Base-by-base conservation (phyloP, 495 filamentous ascomycete genomes). In the Annulohypoxylon nitens region DNA sequence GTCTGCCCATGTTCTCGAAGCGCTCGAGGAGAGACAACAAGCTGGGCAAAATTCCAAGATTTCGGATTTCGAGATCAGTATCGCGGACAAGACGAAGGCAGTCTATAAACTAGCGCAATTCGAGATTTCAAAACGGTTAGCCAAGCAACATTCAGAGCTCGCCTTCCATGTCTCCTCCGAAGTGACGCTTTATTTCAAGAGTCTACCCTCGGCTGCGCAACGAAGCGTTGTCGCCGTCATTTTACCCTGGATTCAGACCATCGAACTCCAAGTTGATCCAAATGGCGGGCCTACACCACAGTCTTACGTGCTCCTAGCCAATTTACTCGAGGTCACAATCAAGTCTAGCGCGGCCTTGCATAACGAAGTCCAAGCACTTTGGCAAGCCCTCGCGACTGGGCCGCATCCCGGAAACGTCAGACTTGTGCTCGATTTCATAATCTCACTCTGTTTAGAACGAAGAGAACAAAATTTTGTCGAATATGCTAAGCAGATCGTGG, bases 61-160 rank as follows among this genome's bases (percentile, higher is more conserved):
- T 36, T 94, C 97, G 76, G 97, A 98, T 78, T 97, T 97, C 57
- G 97, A 99, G 75, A 97, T 99, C 74, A 97, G 95, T 78, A 95
- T 99, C 50, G 95, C 96, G 1, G 97, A 99, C 81, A 97, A 97
- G 82, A 99, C 96, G 0, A 97, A 95, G 65, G 96, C 96, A 0
- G 95, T 99, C 2, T 98, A 98, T 80, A 98, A 98, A 80, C 87
- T 95, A 16, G 96, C 96, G 3, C 97, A 98, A 73, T 98, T 98
- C 70, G 96, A 98, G 75, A 95, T 95, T 8, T 98, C 97, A 0
- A 94, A 94, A 71, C 83, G 93, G 51, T 85, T 98, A n/a, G 91
- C 96, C 3, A 92, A 91, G 74, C 91, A 95, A 67, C 93, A 98
- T 78, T 86, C 91, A 0, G 93, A 97, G 68, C 82, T 97, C 54